A percentile compares a stretch with the other conserved stretches of the same genome.
These are phyloP conservation scores for Takashimella koratensis DNA, from an alignment of 1,284 basidiomycete genomes.

Conservation along the genomic window DNA sequence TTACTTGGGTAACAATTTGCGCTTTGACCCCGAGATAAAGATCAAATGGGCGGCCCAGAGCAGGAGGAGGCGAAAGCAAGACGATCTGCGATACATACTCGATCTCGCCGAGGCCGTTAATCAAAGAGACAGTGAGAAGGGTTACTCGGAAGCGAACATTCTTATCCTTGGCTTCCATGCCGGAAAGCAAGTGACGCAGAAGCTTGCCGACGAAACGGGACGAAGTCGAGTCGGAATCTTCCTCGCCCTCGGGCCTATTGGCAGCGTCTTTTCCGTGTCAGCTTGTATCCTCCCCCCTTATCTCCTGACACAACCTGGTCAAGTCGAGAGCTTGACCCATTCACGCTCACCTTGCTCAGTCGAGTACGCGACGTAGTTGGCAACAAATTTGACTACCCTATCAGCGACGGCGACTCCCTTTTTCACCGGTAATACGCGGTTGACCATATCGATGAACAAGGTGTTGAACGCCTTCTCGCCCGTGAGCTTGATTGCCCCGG, in stretches of 20 bases:
- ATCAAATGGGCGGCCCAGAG: no score
- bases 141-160: constrained; percentile 75
- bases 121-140: constrained; percentile 73
- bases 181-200: constrained; percentile 72
- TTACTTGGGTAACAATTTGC: no score
- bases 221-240: constrained; percentile 66
- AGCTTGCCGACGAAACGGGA: constrained; percentile 71
- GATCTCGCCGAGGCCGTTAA: constrained; percentile 73
- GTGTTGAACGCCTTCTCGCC: constrained; percentile 81
- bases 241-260: constrained; percentile 49
- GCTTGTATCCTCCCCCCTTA: no score
- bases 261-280: constrained; percentile 17
- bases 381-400: constrained; percentile 77
- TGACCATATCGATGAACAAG: constrained; percentile 66
- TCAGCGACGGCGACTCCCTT: constrained; percentile 79
- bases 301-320: background rate
- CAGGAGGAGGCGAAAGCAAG: no score
- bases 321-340: no score
- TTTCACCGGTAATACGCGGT: constrained; percentile 71
- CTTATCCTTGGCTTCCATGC: constrained; percentile 88
- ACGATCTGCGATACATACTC: no score
- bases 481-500: constrained; percentile 55
- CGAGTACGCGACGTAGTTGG: constrained; percentile 73
- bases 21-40: no score
- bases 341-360: constrained; percentile 72